Evolutionary conservation across 2,329 filamentous ascomycete species (phyloP).

Genomic region (Penicillium sp.): DNA sequence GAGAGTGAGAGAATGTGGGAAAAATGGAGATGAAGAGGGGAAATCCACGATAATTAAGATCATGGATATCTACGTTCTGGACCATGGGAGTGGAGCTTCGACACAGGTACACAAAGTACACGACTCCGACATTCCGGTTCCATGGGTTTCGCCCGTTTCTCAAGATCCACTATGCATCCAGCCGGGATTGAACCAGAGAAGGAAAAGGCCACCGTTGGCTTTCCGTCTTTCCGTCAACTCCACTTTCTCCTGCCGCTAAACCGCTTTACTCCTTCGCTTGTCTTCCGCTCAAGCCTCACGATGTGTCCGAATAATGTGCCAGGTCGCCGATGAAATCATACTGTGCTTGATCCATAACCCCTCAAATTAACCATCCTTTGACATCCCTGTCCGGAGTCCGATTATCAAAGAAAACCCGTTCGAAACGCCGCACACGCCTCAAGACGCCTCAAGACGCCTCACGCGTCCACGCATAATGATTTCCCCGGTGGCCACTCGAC

Average conservation of each 20-base stretch:
- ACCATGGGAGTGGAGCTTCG: background rate
- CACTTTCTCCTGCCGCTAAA: conserved; percentile 12
- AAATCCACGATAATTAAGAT: background rate
- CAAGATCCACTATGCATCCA: conserved; percentile 21
- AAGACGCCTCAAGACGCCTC: too few species aligned
- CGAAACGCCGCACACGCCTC: background rate
- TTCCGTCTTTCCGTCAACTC: conserved; percentile 15
- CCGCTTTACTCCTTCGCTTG: conserved; percentile 5
- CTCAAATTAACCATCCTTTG: background rate
- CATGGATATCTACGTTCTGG: background rate
- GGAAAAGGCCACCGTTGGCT: conserved; percentile 22
- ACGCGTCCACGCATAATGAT: background rate
- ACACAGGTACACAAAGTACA: background rate
- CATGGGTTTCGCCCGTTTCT: conserved; percentile 12
- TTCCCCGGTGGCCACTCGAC: background rate
- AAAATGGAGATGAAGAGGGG: conserved; percentile 1
- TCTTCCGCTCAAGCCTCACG: background rate
- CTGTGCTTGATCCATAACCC: background rate
- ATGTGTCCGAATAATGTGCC: background rate
- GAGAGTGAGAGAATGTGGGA: background rate
- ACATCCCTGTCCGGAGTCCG: background rate
- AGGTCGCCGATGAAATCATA: background rate
- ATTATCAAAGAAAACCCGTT: background rate
- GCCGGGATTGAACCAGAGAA: conserved; percentile 5
- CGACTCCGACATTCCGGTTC: conserved; percentile 4